Evolutionary conservation across 1,139 yeast genomes (phyloP), one percentile per base, ranked within the genome.

Genomic region (Geotrichum carabidarum): DNA sequence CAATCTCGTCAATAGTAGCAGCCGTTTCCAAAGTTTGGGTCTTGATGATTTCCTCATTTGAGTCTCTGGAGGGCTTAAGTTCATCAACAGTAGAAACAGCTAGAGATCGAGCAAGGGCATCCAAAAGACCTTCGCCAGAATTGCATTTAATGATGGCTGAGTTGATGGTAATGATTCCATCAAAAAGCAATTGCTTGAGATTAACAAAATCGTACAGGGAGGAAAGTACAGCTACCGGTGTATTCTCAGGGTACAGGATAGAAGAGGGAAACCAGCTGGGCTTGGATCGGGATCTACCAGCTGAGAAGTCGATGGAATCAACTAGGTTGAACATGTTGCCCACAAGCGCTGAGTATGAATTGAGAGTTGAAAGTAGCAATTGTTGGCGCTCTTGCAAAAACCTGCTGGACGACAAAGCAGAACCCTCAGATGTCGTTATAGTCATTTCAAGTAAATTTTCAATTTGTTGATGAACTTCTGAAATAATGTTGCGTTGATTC

Each of bases 191-290:
- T 65, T 89, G 96, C 64, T 89, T 90, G 50, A 79, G 73, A 59
- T 84, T 86, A 65, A 84, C 80, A 66, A 87, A 89, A 53, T 88
- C 95, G 38, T 83, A 75, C 9, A 89, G 78, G 15, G 84, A 74
- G 0, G 88, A 85, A 62, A 83, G 81, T 35, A 27, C 22, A 30
- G 15, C 31, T 51, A 11, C 40, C 56, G 48, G 27, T 22, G 27
- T 22, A 22, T 22, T 22, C 27, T 22, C 27, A 22, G 27, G 27
- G 27, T 22, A 22, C 5, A 22, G 4, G 27, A 22, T 22, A 22
- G 27, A 22, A 3, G 27, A 22, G 27, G 27, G 27, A 11, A 48
- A 49, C 18, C n/a, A 42, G 22, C 47, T 31, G 8, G 58, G 62
- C 51, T 61, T 60, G 37, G 63, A 60, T 50, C 60, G 69, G 54